These are phyloP conservation scores for Medicago ruthenica DNA, from an alignment of 306 rosid species.

Conservation along the genomic window DNA sequence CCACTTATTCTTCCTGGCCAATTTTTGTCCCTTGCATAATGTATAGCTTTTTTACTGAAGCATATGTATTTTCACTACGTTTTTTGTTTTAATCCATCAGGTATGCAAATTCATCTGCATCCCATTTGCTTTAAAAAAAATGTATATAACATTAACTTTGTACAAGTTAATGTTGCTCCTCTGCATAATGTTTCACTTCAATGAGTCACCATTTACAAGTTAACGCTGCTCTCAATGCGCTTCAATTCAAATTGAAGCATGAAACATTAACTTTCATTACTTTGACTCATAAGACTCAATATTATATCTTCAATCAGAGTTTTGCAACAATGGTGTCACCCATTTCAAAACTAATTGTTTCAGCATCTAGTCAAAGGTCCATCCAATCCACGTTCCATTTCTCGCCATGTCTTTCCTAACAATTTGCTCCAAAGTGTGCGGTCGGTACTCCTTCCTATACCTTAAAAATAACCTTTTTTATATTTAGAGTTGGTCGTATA, in stretches of 20 bases:
- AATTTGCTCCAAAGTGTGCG: constrained; percentile 79
- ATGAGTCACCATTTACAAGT: constrained; percentile 39
- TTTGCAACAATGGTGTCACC: constrained; percentile 75
- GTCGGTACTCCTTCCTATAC: constrained; percentile 71
- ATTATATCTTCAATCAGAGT: constrained; percentile 72
- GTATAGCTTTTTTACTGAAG: constrained; percentile 9
- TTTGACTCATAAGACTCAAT: constrained; percentile 50
- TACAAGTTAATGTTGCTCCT: constrained; percentile 21
- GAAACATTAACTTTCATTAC: constrained; percentile 47
- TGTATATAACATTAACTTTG: background rate
- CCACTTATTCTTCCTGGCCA: constrained; percentile 32
- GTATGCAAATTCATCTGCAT: no score
- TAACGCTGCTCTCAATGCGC: constrained; percentile 43
- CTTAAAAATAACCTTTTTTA: constrained; percentile 55
- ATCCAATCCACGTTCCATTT: constrained; percentile 58
- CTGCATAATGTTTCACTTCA: constrained; percentile 1
- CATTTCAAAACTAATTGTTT: constrained; percentile 64
- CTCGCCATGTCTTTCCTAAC: constrained; percentile 80
- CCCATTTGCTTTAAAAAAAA: constrained; percentile 10
- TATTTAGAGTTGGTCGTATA: constrained; percentile 53
- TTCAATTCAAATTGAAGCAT: constrained; percentile 38
- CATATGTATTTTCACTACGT: no score
- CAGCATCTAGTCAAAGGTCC: constrained; percentile 67
- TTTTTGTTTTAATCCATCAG: no score
- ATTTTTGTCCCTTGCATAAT: no score